Conservation (phyloP, 2,329 filamentous ascomycete genomes). For the Pseudogymnoascus sp. region DNA sequence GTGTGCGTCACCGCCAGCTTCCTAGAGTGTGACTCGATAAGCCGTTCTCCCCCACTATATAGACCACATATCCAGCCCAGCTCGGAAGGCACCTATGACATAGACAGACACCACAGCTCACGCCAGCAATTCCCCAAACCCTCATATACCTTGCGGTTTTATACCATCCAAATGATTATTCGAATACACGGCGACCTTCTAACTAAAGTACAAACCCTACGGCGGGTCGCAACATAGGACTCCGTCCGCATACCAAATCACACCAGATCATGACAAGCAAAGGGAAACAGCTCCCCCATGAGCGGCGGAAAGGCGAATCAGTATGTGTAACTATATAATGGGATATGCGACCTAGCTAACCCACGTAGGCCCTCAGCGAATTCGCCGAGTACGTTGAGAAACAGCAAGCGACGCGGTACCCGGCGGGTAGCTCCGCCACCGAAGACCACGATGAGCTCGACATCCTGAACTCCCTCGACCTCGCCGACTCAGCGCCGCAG, state of each 20-base stretch:
- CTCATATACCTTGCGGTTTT: background rate
- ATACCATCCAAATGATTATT: constrained; percentile 11
- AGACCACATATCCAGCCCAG: constrained; percentile 2
- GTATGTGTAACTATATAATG: constrained; percentile 40
- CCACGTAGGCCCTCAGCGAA: constrained; percentile 67
- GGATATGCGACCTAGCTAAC: background rate
- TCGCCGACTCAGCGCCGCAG: constrained; percentile 61
- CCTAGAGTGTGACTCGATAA: background rate
- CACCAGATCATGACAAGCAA: background rate
- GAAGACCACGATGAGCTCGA: constrained; percentile 84
- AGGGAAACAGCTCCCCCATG: constrained; percentile 60
- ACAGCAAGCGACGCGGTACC: constrained; percentile 71
- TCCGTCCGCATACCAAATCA: background rate
- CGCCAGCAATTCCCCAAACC: background rate
- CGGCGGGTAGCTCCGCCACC: constrained; percentile 29
- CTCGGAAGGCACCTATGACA: constrained; percentile 1
- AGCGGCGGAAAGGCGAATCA: constrained; percentile 80
- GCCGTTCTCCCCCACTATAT: constrained; percentile 7
- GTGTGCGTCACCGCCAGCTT: background rate
- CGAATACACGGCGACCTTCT: constrained; percentile 9
- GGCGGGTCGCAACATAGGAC: background rate
- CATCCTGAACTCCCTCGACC: constrained; percentile 71
- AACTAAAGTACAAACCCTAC: constrained; percentile 3
- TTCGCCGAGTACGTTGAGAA: constrained; percentile 97
- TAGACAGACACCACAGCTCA: background rate